A percentile compares a stretch with the other conserved stretches of the same genome.
These are phyloP conservation scores for Phytopythium helicoides DNA, from an alignment of 352 stramenopile genomes.

Conservation along the genomic window DNA sequence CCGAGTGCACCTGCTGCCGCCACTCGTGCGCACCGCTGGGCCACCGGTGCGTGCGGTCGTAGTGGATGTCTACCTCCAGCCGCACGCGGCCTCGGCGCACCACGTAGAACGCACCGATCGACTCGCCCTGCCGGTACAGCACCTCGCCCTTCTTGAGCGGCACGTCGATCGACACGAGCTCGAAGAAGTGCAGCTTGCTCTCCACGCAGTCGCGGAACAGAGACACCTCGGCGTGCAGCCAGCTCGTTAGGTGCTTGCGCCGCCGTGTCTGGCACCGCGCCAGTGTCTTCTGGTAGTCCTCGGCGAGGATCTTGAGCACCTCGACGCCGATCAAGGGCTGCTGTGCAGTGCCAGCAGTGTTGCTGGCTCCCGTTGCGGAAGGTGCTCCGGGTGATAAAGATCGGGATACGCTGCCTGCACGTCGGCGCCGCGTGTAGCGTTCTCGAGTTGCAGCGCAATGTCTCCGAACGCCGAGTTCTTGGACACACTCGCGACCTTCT, in stretches of 20 bases:
- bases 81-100: constrained; percentile 52
- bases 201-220: constrained; percentile 73
- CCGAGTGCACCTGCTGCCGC: constrained; percentile 51
- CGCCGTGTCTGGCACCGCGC: constrained; percentile 58
- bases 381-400: too few species aligned
- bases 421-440: constrained; percentile 68
- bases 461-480: constrained; percentile 70
- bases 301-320: constrained; percentile 62
- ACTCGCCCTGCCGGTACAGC: constrained; percentile 60
- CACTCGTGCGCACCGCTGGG: constrained; percentile 45
- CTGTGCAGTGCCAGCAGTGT: background rate
- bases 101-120: constrained; percentile 65
- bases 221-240: constrained; percentile 62
- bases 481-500: constrained; percentile 50
- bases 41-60: constrained; percentile 67
- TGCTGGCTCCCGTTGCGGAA: constrained; percentile 3
- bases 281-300: constrained; percentile 74
- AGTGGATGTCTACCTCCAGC: constrained; percentile 67
- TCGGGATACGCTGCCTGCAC: constrained; percentile 31
- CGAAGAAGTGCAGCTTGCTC: constrained; percentile 76
- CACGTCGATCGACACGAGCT: constrained; percentile 73
- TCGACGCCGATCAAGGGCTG: constrained; percentile 32
- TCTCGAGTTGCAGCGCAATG: constrained; percentile 69
- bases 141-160: constrained; percentile 53
- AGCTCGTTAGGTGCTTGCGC: constrained; percentile 64